Percentiles rank a stretch among this genome's conserved stretches.
Conservation (phyloP, 2,329 filamentous ascomycete genomes). For the Periglandula ipomoeae region DNA sequence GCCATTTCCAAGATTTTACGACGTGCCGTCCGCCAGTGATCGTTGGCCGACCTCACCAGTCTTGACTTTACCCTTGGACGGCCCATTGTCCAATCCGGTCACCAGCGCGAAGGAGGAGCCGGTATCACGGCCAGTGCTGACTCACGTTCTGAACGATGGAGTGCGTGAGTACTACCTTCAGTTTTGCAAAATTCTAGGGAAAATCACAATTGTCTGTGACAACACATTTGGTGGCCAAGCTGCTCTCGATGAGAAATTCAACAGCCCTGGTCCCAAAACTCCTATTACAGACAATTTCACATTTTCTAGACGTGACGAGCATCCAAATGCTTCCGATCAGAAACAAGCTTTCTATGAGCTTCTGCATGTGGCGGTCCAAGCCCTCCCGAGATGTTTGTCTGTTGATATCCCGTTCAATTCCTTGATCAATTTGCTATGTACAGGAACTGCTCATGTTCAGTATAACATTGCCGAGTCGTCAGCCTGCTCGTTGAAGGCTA, state of each 20-base stretch:
- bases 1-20: conserved; percentile 69
- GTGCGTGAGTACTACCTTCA: conserved; percentile 78
- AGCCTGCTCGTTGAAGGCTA: conserved; percentile 86
- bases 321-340: conserved; percentile 62
- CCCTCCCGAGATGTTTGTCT: conserved; percentile 86
- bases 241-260: conserved; percentile 90
- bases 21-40: conserved; percentile 30
- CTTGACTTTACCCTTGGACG: conserved; percentile 27
- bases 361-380: conserved; percentile 89
- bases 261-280: conserved; percentile 78
- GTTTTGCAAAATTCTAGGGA: conserved; percentile 91
- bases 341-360: conserved; percentile 95
- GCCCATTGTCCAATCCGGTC: conserved; percentile 16
- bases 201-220: conserved; percentile 93
- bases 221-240: conserved; percentile 96
- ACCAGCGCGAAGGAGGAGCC: conserved; percentile 45
- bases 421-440: conserved; percentile 89
- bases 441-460: conserved; percentile 92
- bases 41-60: conserved; percentile 41
- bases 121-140: conserved; percentile 56
- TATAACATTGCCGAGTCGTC: conserved; percentile 87
- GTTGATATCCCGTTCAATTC: conserved; percentile 87
- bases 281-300: conserved; percentile 92
- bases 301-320: conserved; percentile 76
- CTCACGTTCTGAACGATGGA: conserved; percentile 58